Evolutionary conservation across 192 early-diverging fungal genomes (phyloP).

Genomic region (Coemansia furcata): DNA sequence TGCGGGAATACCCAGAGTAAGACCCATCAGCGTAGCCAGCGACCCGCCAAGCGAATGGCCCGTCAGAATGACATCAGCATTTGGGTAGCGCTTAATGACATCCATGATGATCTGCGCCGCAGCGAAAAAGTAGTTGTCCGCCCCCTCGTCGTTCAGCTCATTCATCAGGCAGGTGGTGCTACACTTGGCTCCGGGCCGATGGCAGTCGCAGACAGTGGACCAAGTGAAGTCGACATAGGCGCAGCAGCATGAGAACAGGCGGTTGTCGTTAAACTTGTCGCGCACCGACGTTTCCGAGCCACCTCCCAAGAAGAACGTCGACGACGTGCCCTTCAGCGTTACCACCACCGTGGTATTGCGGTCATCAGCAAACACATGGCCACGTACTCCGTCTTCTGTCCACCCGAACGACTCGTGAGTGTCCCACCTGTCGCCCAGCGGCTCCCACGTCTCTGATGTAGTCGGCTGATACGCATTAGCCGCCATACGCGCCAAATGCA

Average conservation of each 20-base stretch:
- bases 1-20: constrained; percentile 81
- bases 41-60: constrained; percentile 88
- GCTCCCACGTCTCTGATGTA: constrained; percentile 64
- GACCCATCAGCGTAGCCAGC: constrained; percentile 69
- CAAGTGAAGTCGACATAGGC: constrained; percentile 78
- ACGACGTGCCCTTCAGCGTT: constrained; percentile 84
- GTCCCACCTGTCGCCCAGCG: constrained; percentile 64
- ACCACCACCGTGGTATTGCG: constrained; percentile 71
- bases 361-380: constrained; percentile 80
- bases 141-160: constrained; percentile 57
- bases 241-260: constrained; percentile 96
- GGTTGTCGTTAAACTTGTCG: constrained; percentile 88
- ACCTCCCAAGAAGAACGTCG: constrained; percentile 62
- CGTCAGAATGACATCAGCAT: constrained; percentile 70
- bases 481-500: constrained; percentile 76
- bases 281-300: constrained; percentile 67
- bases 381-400: constrained; percentile 72
- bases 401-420: constrained; percentile 72
- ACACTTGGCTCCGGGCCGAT: constrained; percentile 57
- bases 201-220: constrained; percentile 84
- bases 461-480: constrained; percentile 79
- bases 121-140: constrained; percentile 51
- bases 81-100: constrained; percentile 64
- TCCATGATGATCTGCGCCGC: constrained; percentile 66
- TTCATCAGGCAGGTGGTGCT: constrained; percentile 61